Evolutionary conservation across 2,329 filamentous ascomycete genomes (phyloP).

Genomic region (Paraphaeosphaeria sporulosa): DNA sequence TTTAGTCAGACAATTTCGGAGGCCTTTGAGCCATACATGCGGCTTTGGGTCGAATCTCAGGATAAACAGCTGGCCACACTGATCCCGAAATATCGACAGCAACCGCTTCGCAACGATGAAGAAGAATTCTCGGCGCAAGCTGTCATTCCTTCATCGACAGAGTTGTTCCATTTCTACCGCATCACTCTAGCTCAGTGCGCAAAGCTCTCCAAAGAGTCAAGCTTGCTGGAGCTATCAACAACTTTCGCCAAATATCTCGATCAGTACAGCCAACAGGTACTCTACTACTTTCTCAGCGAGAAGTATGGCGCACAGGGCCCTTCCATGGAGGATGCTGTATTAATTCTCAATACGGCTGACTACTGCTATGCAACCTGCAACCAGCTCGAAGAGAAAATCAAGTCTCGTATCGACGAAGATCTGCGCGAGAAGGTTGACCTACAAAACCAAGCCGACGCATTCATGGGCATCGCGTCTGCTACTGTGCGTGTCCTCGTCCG

Average conservation of each 20-base stretch:
- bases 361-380: slow-evolving; percentile 95
- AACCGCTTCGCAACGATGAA: slow-evolving; percentile 79
- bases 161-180: slow-evolving; percentile 97
- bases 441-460: slow-evolving; percentile 91
- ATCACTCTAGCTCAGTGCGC: slow-evolving; percentile 92
- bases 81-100: slow-evolving; percentile 86
- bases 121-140: slow-evolving; percentile 92
- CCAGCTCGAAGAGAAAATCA: slow-evolving; percentile 94
- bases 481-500: slow-evolving; percentile 85
- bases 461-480: slow-evolving; percentile 91
- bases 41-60: slow-evolving; percentile 95
- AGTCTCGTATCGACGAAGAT: slow-evolving; percentile 83
- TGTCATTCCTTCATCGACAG: slow-evolving; percentile 92
- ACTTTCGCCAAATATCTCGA: slow-evolving; percentile 93
- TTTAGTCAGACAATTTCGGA: slow-evolving; percentile 94
- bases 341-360: slow-evolving; percentile 95
- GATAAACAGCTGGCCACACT: slow-evolving; percentile 84
- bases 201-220: slow-evolving; percentile 90
- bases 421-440: slow-evolving; percentile 79
- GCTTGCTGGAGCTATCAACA: slow-evolving; percentile 82
- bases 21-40: slow-evolving; percentile 96
- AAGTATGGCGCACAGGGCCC: slow-evolving; percentile 62
- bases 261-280: slow-evolving; percentile 91
- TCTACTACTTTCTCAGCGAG: slow-evolving; percentile 75
- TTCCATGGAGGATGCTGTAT: slow-evolving; percentile 77